Evolutionary conservation across 192 early-diverging fungal species (phyloP), one percentile per base, ranked within the genome.

Genomic region (Phycomyces nitens): DNA sequence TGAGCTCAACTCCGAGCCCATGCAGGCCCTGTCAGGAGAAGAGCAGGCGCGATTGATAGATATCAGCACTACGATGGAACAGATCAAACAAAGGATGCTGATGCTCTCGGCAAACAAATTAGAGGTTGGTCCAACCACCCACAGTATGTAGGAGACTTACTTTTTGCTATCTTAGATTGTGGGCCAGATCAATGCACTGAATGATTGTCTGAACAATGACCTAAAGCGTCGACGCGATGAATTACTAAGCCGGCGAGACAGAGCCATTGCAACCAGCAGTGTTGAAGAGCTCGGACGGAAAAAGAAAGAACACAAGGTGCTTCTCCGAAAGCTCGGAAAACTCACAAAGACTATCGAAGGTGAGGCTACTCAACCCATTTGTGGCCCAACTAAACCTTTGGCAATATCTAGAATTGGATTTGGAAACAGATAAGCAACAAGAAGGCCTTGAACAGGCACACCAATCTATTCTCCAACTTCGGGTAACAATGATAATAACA

Each of bases 141-240:
- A 34, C 7, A 34, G 29, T 34, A 7, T 34, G 29, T 7, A 34
- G 29, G 29, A 34, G 29, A 34, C 29, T 34, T 7, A 34, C 24
- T 43, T 34, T 58, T 51, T 67, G 51, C 44, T 65, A 55, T 22
- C 64, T 0, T 79, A 92, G 86, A 68, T 90, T 39, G 92, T 92
- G 60, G 73, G 80, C 11, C 77, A 82, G 8, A 92, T 90, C 42
- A 88, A 84, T 44, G 78, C 85, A 16, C 60, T 95, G 11, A 86
- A 90, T 64, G 87, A 85, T 68, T 86, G 89, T 68, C 72, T 95
- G 34, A 72, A 82, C 0, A 78, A 84, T 16, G 90, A 92, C 27
- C 73, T 97, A 60, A 70, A 78, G 26, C 80, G 88, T 51, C 75
- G 84, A 38, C 70, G 84, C 18, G 84, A 92, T 34, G 92, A 89